Conservation (phyloP, 495 filamentous ascomycete genomes). For the Venustampulla echinocandica region DNA sequence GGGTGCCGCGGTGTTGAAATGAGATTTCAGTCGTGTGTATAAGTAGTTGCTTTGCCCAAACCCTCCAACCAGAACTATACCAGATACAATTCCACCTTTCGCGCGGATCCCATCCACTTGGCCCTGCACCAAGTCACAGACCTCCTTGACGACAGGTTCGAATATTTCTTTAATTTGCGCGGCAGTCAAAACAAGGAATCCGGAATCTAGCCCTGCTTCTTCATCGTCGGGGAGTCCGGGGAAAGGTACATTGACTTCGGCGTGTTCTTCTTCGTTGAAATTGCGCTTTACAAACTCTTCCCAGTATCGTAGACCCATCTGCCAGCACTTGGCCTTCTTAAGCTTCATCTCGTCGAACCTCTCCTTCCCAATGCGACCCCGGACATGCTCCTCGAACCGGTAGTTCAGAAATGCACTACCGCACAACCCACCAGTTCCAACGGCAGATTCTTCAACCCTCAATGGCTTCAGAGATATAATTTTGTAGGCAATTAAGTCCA, state of each 20-base stretch:
- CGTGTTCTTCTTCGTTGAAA: slow-evolving; percentile 65
- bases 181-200: slow-evolving; percentile 54
- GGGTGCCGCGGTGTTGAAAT: slow-evolving; percentile 55
- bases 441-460: slow-evolving; percentile 53
- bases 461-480: slow-evolving; percentile 51
- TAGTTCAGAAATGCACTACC: slow-evolving; percentile 65
- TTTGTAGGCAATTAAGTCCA: slow-evolving; percentile 61
- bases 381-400: slow-evolving; percentile 59
- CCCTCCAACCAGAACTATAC: slow-evolving; percentile 60
- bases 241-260: slow-evolving; percentile 62
- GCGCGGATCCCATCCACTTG: slow-evolving; percentile 50
- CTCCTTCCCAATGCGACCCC: slow-evolving; percentile 43
- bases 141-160: slow-evolving; percentile 55
- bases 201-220: slow-evolving; percentile 50
- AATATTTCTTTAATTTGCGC: slow-evolving; percentile 55
- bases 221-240: slow-evolving; percentile 64
- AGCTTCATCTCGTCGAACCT: slow-evolving; percentile 53
- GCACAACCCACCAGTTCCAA: slow-evolving; percentile 57
- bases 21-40: slow-evolving; percentile 53
- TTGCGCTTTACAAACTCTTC: slow-evolving; percentile 64
- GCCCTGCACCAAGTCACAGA: slow-evolving; percentile 50
- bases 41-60: slow-evolving; percentile 63
- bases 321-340: slow-evolving; percentile 55
- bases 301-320: slow-evolving; percentile 63
- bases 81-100: slow-evolving; percentile 55